Conservation (phyloP, 129 eudicot genomes). For the Tagetes erecta region DNA sequence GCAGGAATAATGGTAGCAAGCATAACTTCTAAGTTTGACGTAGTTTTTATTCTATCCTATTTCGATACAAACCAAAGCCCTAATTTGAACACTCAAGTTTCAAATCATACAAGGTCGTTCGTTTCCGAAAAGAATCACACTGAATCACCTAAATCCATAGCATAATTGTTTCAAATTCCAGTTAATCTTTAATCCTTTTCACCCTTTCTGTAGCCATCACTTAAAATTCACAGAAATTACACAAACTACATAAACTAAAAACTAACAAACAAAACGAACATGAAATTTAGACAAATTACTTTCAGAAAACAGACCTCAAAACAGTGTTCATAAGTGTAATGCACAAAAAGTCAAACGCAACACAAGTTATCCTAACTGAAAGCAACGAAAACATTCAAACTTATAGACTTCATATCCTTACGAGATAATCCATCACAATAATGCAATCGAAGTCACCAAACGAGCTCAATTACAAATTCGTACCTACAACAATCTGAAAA, state of each 20-base stretch:
- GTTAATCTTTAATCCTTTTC: not conserved
- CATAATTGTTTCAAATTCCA: constrained; percentile 7
- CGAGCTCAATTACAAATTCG: too few species aligned
- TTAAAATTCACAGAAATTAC: not conserved
- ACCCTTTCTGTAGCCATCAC: constrained; percentile 3
- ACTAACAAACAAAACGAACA: not conserved
- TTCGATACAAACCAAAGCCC: not conserved
- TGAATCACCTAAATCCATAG: not conserved
- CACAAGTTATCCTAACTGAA: constrained; percentile 23
- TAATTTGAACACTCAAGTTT: not conserved
- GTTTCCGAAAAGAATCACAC: too few species aligned
- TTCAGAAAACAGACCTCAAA: constrained; percentile 2
- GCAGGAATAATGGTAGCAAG: constrained; percentile 1
- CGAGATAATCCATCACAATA: not conserved
- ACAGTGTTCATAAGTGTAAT: not conserved
- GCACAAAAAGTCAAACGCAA: constrained; percentile 18
- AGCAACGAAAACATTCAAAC: not conserved
- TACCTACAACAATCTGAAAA: too few species aligned
- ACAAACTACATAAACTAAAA: not conserved
- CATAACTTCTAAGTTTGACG: not conserved
- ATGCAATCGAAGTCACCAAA: not conserved
- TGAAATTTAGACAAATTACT: not conserved
- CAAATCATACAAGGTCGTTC: not conserved
- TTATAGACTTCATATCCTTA: not conserved
- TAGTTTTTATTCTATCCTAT: not conserved